Base-by-base conservation (phyloP, 73 alveolate genomes). In the Urostyla sp. region DNA sequence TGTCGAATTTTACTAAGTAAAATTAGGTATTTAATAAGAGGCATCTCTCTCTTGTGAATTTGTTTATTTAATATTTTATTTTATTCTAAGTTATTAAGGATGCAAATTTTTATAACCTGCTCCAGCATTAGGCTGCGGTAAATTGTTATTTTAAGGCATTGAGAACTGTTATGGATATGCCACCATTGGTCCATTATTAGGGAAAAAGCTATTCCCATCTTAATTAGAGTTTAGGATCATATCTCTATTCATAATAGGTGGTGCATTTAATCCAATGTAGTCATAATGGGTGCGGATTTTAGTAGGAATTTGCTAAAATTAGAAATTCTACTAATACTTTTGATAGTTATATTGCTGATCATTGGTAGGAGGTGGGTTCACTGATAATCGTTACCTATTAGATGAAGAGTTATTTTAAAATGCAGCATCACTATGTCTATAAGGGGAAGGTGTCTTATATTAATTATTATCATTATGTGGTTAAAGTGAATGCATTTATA, bases 211-310 rank as follows among this genome's bases (percentile, higher is more conserved):
- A 32, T 59, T 52, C 4, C 34, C 32, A 18, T 59, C 76, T 3
- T 26, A 16, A 8, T 35, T 35, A 36, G 76, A 32, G 34, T n/a
- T n/a, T n/a, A 59, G 37, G 7, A 35, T n/a, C 20, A 59, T 15
- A 34, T 59, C 37, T 59, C 76, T 59, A 3, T 52, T 59, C 76
- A 59, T 59, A n/a, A n/a, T n/a, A 2, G 76, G 76, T 35, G 76
- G 76, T 8, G 76, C 76, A 59, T 59, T 59, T 55, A 59, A 35
- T 31, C 76, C 76, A 31, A 59, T 59, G 27, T 59, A 55, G 7
- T 8, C 13, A 27, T 59, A 59, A 59, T 18, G 57, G 37, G 27
- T 59, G 18, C 37, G 52, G 37, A 6, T 52, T 52, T 35, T 59
- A 59, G 31, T 13, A 59, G 3, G 76, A 55, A 59, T 59, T 55